A percentile compares a stretch with the other conserved stretches of the same genome.
These are phyloP conservation scores for Irpex rosettiformis DNA, from an alignment of 1,284 basidiomycete species.

Conservation along the genomic window DNA sequence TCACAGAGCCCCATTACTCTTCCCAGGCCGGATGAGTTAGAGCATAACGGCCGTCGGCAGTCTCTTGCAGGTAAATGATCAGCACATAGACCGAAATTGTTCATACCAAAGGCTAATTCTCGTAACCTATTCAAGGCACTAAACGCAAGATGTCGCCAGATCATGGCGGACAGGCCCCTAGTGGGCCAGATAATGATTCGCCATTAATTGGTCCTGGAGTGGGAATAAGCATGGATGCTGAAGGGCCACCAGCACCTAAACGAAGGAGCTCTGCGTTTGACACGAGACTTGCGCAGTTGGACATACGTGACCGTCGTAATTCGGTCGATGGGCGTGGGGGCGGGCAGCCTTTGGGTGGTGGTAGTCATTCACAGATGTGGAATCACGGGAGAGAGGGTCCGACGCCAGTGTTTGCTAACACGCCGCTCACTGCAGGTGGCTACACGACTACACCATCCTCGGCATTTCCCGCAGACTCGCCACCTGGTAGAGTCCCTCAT, in stretches of 20 bases:
- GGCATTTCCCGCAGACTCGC: constrained; percentile 61
- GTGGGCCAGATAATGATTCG: constrained; percentile 60
- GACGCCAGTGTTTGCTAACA: constrained; percentile 57
- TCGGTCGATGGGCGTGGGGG: constrained; percentile 59
- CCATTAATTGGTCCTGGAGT: constrained; percentile 67
- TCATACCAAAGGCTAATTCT: background rate
- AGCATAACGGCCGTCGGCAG: constrained; percentile 50
- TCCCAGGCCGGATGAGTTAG: constrained; percentile 44
- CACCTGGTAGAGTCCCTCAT: constrained; percentile 56
- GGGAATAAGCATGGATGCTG: constrained; percentile 52
- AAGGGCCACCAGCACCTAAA: constrained; percentile 72
- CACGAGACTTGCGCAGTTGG: constrained; percentile 67
- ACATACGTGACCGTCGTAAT: constrained; percentile 70
- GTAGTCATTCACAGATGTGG: constrained; percentile 43
- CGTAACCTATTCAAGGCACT: constrained; percentile 45
- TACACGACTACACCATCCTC: constrained; percentile 46
- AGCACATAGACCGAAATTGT: constrained; percentile 5
- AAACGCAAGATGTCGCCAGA: constrained; percentile 81
- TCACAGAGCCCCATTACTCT: constrained; percentile 18
- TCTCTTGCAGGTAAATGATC: constrained; percentile 27
- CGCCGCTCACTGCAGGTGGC: constrained; percentile 40
- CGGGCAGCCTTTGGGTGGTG: constrained; percentile 5
- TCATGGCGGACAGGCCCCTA: constrained; percentile 43
- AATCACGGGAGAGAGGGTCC: constrained; percentile 66
- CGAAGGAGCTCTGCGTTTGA: constrained; percentile 78